These are phyloP conservation scores for Circinella umbellata DNA, from an alignment of 371 early-diverging fungal genomes.

Conservation along the genomic window DNA sequence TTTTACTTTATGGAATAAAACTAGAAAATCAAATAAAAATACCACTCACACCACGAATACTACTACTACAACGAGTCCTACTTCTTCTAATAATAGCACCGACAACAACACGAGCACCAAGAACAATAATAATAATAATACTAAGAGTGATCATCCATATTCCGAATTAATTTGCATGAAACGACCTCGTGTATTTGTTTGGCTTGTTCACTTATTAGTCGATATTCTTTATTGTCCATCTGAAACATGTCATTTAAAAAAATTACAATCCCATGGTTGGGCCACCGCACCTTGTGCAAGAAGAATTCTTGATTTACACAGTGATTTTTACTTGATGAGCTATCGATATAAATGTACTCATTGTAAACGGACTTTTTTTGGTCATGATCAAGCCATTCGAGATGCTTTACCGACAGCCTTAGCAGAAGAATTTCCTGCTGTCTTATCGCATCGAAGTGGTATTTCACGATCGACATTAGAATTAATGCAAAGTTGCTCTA, in stretches of 20 bases:
- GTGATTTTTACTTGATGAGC: constrained; percentile 11
- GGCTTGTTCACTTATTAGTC: constrained; percentile 8
- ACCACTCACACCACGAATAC: neutral
- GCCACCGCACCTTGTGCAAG: constrained; percentile 11
- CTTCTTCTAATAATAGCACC: neutral
- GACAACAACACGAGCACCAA: neutral
- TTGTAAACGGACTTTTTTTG: constrained; percentile 5
- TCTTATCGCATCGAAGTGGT: constrained; percentile 7
- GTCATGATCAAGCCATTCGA: constrained; percentile 7
- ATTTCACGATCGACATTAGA: constrained; percentile 3
- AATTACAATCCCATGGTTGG: constrained; percentile 13
- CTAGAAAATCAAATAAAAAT: neutral
- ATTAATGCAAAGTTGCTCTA: constrained; percentile 4
- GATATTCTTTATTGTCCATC: neutral
- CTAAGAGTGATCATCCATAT: neutral
- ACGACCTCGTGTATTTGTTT: constrained; percentile 10
- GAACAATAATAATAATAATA: neutral
- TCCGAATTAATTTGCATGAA: neutral
- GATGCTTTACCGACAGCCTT: neutral
- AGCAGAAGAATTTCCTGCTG: constrained; percentile 7
- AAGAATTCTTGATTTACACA: constrained; percentile 4
- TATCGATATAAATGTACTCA: constrained; percentile 5
- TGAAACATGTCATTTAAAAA: neutral
- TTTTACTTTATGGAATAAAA: neutral
- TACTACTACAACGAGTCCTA: neutral